A percentile compares a stretch with the other conserved stretches of the same genome.
Evolutionary conservation across 768 basidiomycete species (phyloP).

Genomic region (Panellus pusillus): DNA sequence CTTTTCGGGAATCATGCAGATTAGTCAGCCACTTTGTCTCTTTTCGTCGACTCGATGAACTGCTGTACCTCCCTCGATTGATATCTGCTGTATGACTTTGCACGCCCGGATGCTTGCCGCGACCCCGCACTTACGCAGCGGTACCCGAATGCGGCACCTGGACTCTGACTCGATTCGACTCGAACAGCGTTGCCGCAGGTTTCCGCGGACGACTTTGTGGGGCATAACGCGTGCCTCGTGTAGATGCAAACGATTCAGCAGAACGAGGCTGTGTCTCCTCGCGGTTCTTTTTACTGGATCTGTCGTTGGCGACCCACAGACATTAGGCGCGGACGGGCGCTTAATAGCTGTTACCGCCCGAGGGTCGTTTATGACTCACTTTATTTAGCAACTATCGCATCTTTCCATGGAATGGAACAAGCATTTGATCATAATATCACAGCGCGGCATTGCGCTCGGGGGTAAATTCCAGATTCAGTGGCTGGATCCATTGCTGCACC

Average conservation of each 20-base stretch:
- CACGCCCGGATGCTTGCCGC: too few relatives aligned
- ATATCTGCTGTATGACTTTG: too few relatives aligned
- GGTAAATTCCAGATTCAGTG: not conserved
- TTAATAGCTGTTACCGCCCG: conserved; percentile 8
- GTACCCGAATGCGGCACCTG: too few relatives aligned
- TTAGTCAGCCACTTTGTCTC: too few relatives aligned
- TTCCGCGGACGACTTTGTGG: conserved; percentile 4
- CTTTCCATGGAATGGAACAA: conserved; percentile 10
- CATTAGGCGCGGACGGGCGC: conserved; percentile 5
- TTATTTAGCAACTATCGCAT: not conserved
- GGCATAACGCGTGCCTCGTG: conserved; percentile 12
- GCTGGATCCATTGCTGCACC: too few relatives aligned
- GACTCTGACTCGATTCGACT: conserved; percentile 4
- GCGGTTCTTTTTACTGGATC: not conserved
- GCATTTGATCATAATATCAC: not conserved
- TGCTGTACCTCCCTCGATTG: too few relatives aligned
- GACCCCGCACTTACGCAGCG: too few relatives aligned
- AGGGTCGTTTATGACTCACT: conserved; percentile 5
- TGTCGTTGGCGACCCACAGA: not conserved
- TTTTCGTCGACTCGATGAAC: too few relatives aligned
- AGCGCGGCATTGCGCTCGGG: not conserved
- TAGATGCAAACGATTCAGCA: conserved; percentile 4
- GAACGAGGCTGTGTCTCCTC: conserved; percentile 2
- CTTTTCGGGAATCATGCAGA: too few relatives aligned
- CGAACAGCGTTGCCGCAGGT: not conserved